These are phyloP conservation scores for Pezizomycotina sp. DNA, from an alignment of 2,329 filamentous ascomycete species.

Conservation along the genomic window DNA sequence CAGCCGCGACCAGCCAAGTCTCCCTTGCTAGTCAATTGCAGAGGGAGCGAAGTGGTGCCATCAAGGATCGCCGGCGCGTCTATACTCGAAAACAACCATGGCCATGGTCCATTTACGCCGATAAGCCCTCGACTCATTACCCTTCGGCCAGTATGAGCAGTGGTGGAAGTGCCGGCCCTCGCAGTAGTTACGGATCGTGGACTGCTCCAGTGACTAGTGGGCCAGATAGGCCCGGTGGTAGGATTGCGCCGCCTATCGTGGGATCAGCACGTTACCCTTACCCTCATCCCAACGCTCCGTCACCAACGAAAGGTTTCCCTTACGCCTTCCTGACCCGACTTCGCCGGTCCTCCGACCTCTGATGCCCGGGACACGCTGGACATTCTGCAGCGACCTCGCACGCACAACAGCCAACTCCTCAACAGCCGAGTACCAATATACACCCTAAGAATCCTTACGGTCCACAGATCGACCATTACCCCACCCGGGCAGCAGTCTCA, in stretches of 20 bases:
- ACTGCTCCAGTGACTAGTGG: constrained; percentile 17
- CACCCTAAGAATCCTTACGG: constrained; percentile 11
- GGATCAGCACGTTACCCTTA: constrained; percentile 24
- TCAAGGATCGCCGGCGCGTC: constrained; percentile 21
- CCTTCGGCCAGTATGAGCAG: constrained; percentile 18
- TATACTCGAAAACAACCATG: constrained; percentile 16
- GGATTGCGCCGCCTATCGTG: constrained; percentile 25
- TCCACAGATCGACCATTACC: constrained; percentile 11
- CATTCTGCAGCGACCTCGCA: too few relatives aligned
- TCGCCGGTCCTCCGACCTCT: constrained; percentile 21
- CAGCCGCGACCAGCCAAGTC: constrained; percentile 24
- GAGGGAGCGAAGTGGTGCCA: constrained; percentile 23
- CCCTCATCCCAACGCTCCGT: constrained; percentile 25
- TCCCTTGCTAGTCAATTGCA: constrained; percentile 24
- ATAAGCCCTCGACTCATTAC: constrained; percentile 12
- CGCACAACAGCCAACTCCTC: too few relatives aligned
- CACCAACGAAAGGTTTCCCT: constrained; percentile 25
- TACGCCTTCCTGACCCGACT: constrained; percentile 26
- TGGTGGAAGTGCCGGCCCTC: constrained; percentile 15
- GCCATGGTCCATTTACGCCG: constrained; percentile 14
- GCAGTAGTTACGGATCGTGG: constrained; percentile 20
- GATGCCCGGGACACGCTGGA: too few relatives aligned
- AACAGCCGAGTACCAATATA: too few relatives aligned
- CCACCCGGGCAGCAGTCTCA: constrained; percentile 18
- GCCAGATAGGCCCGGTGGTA: constrained; percentile 12